These are phyloP conservation scores for Globisporangium abappressorium DNA, from an alignment of 352 stramenopile genomes.

Conservation along the genomic window DNA sequence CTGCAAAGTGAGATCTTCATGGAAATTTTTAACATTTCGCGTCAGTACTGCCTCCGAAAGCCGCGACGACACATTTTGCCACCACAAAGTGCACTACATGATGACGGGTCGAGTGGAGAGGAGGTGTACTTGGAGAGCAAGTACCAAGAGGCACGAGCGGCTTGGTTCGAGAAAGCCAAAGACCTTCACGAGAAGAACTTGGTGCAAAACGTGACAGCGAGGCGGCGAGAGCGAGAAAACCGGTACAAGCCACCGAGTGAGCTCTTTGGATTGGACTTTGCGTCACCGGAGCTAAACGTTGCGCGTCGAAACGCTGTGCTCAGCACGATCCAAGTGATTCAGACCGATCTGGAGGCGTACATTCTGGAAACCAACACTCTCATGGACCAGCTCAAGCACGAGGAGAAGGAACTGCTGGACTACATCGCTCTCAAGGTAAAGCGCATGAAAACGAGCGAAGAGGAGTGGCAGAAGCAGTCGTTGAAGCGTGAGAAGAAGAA, in stretches of 20 bases:
- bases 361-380: slow-evolving; percentile 62
- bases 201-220: slow-evolving; percentile 24
- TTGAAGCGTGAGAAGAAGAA: slow-evolving; percentile 84
- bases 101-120: slow-evolving; percentile 27
- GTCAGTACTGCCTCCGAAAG: slow-evolving; percentile 76
- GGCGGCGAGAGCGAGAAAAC: slow-evolving; percentile 32
- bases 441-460: slow-evolving; percentile 67
- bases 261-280: slow-evolving; percentile 67
- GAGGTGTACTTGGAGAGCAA: slow-evolving; percentile 71
- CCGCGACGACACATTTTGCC: slow-evolving; percentile 44
- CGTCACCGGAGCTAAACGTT: slow-evolving; percentile 58
- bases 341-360: slow-evolving; percentile 59
- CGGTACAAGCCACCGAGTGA: slow-evolving; percentile 32
- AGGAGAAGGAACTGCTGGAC: slow-evolving; percentile 66
- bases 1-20: slow-evolving; percentile 61
- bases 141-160: slow-evolving; percentile 42
- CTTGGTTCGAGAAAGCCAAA: slow-evolving; percentile 41
- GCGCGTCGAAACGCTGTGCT: slow-evolving; percentile 59
- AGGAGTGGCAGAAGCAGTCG: slow-evolving; percentile 83
- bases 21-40: slow-evolving; percentile 68
- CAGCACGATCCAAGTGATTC: slow-evolving; percentile 36
- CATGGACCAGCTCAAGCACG: slow-evolving; percentile 49
- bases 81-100: slow-evolving; percentile 15
- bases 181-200: slow-evolving; percentile 42
- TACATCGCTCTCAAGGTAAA: slow-evolving; percentile 78